These are phyloP conservation scores for Balansia obtecta DNA, from an alignment of 2,329 filamentous ascomycete genomes.

Conservation along the genomic window DNA sequence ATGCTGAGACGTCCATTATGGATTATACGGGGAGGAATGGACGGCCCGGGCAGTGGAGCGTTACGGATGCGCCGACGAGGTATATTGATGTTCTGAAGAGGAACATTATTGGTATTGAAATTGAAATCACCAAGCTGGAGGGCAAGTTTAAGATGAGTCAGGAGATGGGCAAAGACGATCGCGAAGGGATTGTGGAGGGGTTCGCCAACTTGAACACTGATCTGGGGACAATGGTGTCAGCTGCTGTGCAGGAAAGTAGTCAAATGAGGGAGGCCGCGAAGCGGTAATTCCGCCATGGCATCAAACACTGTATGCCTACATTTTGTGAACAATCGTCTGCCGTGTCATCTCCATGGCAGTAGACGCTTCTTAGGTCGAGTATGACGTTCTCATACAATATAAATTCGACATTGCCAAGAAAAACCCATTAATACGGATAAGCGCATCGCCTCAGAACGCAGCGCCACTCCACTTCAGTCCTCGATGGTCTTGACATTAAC, in stretches of 20 bases:
- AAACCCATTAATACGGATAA: too few species aligned
- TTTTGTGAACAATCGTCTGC: background rate
- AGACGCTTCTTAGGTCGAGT: background rate
- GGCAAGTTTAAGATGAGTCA: conserved; percentile 60
- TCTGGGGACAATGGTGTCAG: conserved; percentile 17
- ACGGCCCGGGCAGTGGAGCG: conserved; percentile 33
- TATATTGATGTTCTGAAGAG: conserved; percentile 44
- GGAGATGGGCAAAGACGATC: conserved; percentile 39
- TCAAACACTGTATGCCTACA: background rate
- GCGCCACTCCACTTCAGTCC: conserved; percentile 12
- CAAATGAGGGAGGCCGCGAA: conserved; percentile 13
- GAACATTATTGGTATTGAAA: conserved; percentile 48
- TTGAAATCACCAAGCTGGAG: conserved; percentile 39
- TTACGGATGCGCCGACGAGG: conserved; percentile 40
- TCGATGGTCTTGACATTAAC: conserved; percentile 36
- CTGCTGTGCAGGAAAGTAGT: conserved; percentile 18
- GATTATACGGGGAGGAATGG: conserved; percentile 29
- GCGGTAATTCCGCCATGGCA: background rate
- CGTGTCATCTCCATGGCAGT: background rate
- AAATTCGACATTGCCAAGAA: too few species aligned
- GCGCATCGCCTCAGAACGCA: background rate
- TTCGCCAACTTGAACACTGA: conserved; percentile 30
- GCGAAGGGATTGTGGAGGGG: conserved; percentile 43
- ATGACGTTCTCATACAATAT: too few species aligned
- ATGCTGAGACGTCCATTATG: conserved; percentile 44